These are phyloP conservation scores for Skeletonema marinoi DNA, from an alignment of 108 stramenopile species.

Conservation along the genomic window DNA sequence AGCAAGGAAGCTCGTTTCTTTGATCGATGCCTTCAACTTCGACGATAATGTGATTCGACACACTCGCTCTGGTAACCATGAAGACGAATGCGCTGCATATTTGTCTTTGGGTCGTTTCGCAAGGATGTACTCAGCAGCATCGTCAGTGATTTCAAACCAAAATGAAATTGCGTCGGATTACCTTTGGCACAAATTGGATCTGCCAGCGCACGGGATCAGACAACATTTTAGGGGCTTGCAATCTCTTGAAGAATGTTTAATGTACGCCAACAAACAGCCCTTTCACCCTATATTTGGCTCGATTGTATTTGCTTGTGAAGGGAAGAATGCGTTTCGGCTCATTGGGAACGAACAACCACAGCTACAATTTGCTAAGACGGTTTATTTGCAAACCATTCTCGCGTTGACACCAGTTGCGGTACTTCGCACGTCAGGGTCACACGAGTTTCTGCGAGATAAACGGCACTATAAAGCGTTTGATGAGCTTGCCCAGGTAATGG, in stretches of 20 bases:
- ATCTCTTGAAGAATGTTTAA: constrained; percentile 1
- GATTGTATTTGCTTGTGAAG: constrained; percentile 6
- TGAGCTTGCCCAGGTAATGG: constrained; percentile 4
- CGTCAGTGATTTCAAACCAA: constrained; percentile 13
- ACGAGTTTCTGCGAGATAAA: constrained; percentile 21
- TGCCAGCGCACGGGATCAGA: constrained; percentile 7
- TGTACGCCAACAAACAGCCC: neutral
- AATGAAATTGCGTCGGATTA: constrained; percentile 12
- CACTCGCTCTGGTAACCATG: constrained; percentile 7
- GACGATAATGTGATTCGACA: constrained; percentile 21
- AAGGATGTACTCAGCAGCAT: constrained; percentile 31
- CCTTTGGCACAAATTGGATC: constrained; percentile 27
- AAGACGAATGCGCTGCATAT: constrained; percentile 15
- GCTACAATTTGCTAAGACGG: constrained; percentile 10
- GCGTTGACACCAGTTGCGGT: constrained; percentile 15
- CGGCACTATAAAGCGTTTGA: constrained; percentile 20
- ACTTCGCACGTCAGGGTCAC: constrained; percentile 7
- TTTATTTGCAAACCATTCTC: constrained; percentile 32
- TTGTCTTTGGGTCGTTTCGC: constrained; percentile 24
- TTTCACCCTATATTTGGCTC: constrained; percentile 18
- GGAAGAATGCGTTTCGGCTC: neutral
- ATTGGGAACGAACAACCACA: neutral
- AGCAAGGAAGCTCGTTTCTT: constrained; percentile 19
- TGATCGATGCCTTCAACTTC: constrained; percentile 36
- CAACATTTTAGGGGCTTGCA: constrained; percentile 4